phyloP scores from a whole-genome alignment of 257 asterid species.

The Solanum microdontum region DNA sequence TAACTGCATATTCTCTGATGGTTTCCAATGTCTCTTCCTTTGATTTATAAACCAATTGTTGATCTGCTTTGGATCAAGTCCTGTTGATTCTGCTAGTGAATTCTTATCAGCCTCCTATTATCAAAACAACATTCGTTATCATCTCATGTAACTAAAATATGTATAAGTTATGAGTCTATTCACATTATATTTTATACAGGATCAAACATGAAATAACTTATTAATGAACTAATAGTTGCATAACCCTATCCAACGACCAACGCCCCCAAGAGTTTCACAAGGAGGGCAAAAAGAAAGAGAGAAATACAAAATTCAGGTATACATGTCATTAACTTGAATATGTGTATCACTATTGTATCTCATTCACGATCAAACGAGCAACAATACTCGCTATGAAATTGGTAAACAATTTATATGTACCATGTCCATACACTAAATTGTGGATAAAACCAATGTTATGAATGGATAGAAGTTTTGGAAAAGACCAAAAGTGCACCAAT shows the following conservation, averaged over 20 bases:
- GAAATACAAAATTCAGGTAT: too few species aligned
- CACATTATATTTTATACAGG: neutral
- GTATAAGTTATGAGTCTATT: neutral
- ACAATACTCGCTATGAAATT: too few species aligned
- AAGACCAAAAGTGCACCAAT: too few species aligned
- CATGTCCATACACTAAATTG: too few species aligned
- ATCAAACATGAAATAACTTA: neutral
- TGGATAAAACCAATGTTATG: too few species aligned
- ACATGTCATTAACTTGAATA: too few species aligned
- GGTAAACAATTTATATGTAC: too few species aligned
- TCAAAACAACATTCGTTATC: neutral
- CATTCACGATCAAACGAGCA: too few species aligned
- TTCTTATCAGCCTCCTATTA: slow-evolving; percentile 74
- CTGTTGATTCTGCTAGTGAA: slow-evolving; percentile 62
- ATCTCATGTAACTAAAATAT: neutral
- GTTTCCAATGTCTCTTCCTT: slow-evolving; percentile 93
- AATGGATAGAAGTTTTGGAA: too few species aligned
- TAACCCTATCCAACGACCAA: neutral
- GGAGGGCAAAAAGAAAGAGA: neutral
- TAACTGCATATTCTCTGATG: slow-evolving; percentile 83
- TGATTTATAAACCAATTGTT: slow-evolving; percentile 97
- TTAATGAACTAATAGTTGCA: neutral
- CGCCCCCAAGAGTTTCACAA: neutral
- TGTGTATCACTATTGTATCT: too few species aligned
- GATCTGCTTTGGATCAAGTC: slow-evolving; percentile 86